A percentile compares a stretch with the other conserved stretches of the same genome.
Conservation (phyloP, 1,139 yeast genomes). For the Candida sojae region DNA sequence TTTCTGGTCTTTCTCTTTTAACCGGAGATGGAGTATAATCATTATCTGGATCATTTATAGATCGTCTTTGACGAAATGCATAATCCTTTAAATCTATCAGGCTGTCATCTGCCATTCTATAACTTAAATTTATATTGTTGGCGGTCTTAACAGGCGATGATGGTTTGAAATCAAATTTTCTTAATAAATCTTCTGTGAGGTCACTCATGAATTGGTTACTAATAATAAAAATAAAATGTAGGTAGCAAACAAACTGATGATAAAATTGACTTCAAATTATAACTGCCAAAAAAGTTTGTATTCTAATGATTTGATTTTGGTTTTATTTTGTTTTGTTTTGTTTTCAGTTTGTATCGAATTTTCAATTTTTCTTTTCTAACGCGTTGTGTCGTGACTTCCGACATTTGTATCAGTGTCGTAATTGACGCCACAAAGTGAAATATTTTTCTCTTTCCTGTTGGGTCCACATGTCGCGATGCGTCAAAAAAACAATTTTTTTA, state of each 20-base stretch:
- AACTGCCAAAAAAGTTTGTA: no score
- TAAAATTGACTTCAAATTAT: neutral
- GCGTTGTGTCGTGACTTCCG: neutral
- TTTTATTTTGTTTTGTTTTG: no score
- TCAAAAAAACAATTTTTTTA: neutral
- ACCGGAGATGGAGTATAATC: neutral
- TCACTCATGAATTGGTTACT: neutral
- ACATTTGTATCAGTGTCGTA: neutral
- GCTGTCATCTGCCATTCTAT: slow-evolving; percentile 4
- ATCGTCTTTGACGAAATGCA: no score
- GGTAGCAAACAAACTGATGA: neutral
- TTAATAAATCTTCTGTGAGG: neutral
- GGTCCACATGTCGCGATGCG: slow-evolving; percentile 1
- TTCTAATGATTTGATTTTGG: no score
- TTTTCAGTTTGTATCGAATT: no score
- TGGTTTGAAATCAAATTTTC: neutral
- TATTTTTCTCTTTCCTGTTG: neutral
- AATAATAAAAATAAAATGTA: neutral
- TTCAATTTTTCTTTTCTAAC: no score
- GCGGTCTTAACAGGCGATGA: neutral
- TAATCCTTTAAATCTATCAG: slow-evolving; percentile 1
- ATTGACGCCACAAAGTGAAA: neutral
- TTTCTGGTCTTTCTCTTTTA: neutral
- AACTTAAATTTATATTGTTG: neutral
- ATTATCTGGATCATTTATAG: neutral